Base-by-base conservation (phyloP, 2,329 filamentous ascomycete genomes). In the Cercospora citrullina region DNA sequence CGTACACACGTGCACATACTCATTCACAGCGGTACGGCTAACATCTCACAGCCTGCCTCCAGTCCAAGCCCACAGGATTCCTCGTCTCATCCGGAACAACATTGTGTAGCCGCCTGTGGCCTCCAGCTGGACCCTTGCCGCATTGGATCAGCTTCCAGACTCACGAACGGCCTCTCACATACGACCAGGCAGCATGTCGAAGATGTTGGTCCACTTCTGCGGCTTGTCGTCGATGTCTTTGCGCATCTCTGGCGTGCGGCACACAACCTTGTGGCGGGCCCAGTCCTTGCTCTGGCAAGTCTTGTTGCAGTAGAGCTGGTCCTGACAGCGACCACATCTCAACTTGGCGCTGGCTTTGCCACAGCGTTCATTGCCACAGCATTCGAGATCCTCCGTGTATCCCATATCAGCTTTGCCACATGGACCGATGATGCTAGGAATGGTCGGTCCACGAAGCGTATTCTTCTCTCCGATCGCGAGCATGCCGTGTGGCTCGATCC, bases 271-370 rank as follows among this genome's bases (percentile, higher is more conserved):
- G 62, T 64, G 62, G 31, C 62, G 62, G 1, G 5, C 16, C 62
- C 62, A 64, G 26, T 64, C 62, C 33, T 18, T 55, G 28, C 57
- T 64, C 62, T 64, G 62, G n/a, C 62, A 64, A 9, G 18, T n/a
- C 31, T 64, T 64, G 62, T 64, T 30, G 51, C 62, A 64, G 18
- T 64, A 64, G n/a, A 36, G n/a, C 62, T 57, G 48, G n/a, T 64
- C 62, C 5, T 30, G 55, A 16, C 62, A 64, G 18, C 48, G 48
- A 16, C 18, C n/a, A 9, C 62, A 64, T 6, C 8, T 23, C 48
- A 53, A 26, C 12, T 53, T 53, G 48, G 21, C 23, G 14, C 48
- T 28, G 48, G 21, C 48, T 26, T 53, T 53, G 48, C 48, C 48
- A 28, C 48, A 53, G 18, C 21, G 10, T 23, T 53, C 48, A 4